phyloP scores from a whole-genome alignment of 1,284 basidiomycete genomes.

The Chiua sp. region DNA sequence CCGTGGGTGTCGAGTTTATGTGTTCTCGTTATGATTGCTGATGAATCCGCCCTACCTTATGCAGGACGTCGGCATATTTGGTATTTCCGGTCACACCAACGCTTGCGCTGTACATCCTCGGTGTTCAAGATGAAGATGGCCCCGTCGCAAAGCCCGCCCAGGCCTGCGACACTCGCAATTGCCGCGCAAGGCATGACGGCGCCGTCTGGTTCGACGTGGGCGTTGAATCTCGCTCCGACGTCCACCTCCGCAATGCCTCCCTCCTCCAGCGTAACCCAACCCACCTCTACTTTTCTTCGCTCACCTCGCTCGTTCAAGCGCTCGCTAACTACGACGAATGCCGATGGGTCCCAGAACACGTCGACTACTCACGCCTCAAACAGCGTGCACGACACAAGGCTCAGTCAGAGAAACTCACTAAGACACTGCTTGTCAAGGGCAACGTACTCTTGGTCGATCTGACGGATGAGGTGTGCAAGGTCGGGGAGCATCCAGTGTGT shows the following conservation, averaged over 20 bases:
- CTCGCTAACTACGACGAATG: slow-evolving; percentile 58
- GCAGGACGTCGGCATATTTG: slow-evolving; percentile 49
- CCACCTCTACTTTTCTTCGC: slow-evolving; percentile 54
- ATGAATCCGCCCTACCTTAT: not conserved
- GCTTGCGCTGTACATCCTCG: slow-evolving; percentile 55
- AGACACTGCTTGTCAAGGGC: slow-evolving; percentile 56
- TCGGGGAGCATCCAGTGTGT: slow-evolving; percentile 46
- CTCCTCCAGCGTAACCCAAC: slow-evolving; percentile 55
- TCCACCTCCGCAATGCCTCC: slow-evolving; percentile 60
- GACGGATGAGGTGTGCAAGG: slow-evolving; percentile 53
- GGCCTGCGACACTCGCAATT: not conserved
- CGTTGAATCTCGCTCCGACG: slow-evolving; percentile 52
- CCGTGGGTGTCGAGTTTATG: slow-evolving; percentile 20
- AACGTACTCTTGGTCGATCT: slow-evolving; percentile 54
- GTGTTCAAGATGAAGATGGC: slow-evolving; percentile 18
- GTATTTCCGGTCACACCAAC: slow-evolving; percentile 60
- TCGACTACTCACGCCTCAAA: slow-evolving; percentile 58
- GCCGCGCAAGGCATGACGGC: not conserved
- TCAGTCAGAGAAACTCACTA: slow-evolving; percentile 56
- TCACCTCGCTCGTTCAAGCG: slow-evolving; percentile 54
- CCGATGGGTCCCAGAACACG: slow-evolving; percentile 49
- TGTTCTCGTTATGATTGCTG: not conserved
- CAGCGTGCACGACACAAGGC: slow-evolving; percentile 60
- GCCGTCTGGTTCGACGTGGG: slow-evolving; percentile 48
- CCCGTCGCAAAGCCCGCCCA: not conserved